Conservation (phyloP, 1,284 basidiomycete genomes). For the Ceratobasidium sp. region DNA sequence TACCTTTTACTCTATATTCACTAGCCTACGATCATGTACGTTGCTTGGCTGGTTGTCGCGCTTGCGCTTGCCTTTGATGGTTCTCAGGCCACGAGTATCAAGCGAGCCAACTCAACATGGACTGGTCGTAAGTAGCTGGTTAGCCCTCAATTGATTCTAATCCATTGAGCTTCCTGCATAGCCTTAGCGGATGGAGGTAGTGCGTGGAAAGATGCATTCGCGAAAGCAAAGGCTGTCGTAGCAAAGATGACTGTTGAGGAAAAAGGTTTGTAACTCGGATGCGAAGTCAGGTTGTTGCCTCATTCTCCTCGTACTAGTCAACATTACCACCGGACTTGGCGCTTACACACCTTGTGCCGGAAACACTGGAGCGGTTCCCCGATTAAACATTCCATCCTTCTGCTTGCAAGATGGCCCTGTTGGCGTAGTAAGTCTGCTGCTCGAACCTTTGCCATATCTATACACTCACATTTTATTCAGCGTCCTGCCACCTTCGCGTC, state of each 20-base stretch:
- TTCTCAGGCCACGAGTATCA: constrained; percentile 8
- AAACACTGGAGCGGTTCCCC: constrained; percentile 53
- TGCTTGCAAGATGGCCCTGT: constrained; percentile 73
- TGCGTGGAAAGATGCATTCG: constrained; percentile 35
- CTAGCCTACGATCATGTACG: background rate
- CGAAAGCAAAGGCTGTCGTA: constrained; percentile 31
- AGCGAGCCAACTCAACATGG: constrained; percentile 23
- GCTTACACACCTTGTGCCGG: constrained; percentile 50
- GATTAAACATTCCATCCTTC: constrained; percentile 68
- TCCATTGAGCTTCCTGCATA: background rate
- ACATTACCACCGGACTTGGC: constrained; percentile 30
- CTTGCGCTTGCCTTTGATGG: constrained; percentile 3
- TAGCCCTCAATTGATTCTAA: background rate
- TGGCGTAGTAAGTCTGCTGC: constrained; percentile 57
- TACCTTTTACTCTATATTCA: background rate
- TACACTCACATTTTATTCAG: background rate
- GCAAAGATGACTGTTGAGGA: constrained; percentile 45
- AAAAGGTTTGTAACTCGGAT: constrained; percentile 4
- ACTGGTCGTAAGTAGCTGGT: constrained; percentile 17
- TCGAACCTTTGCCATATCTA: background rate
- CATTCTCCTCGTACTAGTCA: constrained; percentile 10
- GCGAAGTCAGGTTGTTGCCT: background rate
- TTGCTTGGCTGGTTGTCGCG: background rate
- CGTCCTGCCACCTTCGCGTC: constrained; percentile 19
- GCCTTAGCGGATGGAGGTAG: constrained; percentile 30